phyloP scores from a whole-genome alignment of 768 basidiomycete species.

The Pholiota conissans region DNA sequence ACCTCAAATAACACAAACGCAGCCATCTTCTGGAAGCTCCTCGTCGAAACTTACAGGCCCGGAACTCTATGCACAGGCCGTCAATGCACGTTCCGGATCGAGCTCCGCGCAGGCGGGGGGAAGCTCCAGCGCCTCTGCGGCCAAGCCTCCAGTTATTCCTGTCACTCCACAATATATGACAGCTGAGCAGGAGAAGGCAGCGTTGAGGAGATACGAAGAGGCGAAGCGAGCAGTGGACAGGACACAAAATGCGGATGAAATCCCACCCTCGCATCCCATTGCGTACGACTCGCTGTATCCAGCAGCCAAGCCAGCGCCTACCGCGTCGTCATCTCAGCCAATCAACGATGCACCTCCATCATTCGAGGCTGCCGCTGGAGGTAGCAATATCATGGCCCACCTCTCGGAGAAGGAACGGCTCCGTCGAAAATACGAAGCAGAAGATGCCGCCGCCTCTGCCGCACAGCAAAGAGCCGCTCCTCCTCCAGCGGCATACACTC shows the following conservation, averaged over 20 bases:
- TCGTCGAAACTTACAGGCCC: constrained; percentile 23
- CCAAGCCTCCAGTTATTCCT: constrained; percentile 20
- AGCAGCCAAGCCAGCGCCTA: constrained; percentile 17
- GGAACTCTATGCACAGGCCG: constrained; percentile 31
- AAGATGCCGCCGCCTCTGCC: constrained; percentile 59
- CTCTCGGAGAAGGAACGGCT: constrained; percentile 71
- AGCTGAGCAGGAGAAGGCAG: constrained; percentile 77
- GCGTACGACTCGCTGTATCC: constrained; percentile 67
- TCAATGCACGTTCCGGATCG: constrained; percentile 22
- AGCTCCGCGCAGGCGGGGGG: constrained; percentile 13
- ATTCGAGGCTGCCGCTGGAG: constrained; percentile 44
- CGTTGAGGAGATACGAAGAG: constrained; percentile 64
- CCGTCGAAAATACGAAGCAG: constrained; percentile 62
- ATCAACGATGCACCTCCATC: constrained; percentile 47
- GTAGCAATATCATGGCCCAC: constrained; percentile 35
- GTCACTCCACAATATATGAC: constrained; percentile 51
- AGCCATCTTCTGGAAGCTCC: not conserved
- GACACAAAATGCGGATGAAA: constrained; percentile 36
- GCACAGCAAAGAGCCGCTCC: constrained; percentile 14
- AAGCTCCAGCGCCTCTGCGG: constrained; percentile 17
- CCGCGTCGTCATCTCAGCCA: constrained; percentile 29
- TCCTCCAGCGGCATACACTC: constrained; percentile 7
- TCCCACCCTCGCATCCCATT: constrained; percentile 36
- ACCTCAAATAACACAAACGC: constrained; percentile 13
- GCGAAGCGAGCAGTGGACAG: constrained; percentile 72